Evolutionary conservation across 768 basidiomycete species (phyloP), one percentile per base, ranked within the genome.

Genomic region (Suillus discolor): DNA sequence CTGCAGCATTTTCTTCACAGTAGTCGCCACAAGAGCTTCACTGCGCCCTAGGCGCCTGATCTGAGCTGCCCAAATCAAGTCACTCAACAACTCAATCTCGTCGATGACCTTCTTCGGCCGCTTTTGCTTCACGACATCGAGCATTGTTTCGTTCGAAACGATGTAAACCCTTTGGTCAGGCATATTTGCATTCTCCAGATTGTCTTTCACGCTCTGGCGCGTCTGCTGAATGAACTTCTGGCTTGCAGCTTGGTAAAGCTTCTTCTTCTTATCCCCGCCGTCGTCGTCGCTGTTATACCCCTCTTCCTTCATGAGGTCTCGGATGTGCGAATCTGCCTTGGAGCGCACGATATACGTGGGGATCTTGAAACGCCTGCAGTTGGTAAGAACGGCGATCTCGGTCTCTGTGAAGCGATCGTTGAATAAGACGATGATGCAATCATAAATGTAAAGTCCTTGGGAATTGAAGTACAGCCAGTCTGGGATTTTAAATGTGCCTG

Each of bases 391-490:
- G 8, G 76, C 75, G 9, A 75, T 65, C 15, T 79, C 79, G 7
- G 77, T 79, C 69, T 67, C 68, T 0, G 77, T 77, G 65, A 79
- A 77, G 0, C 79, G 75, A 61, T 75, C 72, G 66, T 75, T 72
- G 60, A 78, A 73, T 20, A 79, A 63, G 1, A 79, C 69, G 41
- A 80, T 41, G 62, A 79, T 72, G 28, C 70, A 74, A 59, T 79
- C 79, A 42, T 79, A 79, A 47, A 77, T 72, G 39, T 76, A 80
- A 12, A 79, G 75, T 0, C 78, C 78, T 54, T 79, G 76, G 3
- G 70, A 57, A 34, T 79, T 78, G 70, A 79, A 79, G 65, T 79
- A 79, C 23, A 74, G 69, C 77, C 77, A 79, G 49, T 75, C 75
- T 16, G 71, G 71, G n/a, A 73, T 71, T n/a, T 66, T 70, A 18